Conservation (phyloP, 257 asterid species). For the Fraxinus anomala region DNA sequence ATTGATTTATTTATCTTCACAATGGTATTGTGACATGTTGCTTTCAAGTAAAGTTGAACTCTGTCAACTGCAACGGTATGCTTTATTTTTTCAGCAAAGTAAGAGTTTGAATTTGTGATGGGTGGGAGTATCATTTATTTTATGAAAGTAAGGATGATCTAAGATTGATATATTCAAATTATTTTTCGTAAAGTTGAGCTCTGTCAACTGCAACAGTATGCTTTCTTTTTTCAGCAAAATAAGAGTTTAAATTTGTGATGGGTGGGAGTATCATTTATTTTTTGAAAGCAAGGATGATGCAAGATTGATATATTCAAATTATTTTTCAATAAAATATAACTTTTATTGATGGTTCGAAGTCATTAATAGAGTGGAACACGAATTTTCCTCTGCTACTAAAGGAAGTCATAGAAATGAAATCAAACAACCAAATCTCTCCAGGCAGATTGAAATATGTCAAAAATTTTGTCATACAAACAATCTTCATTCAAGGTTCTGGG, state of each 20-base stretch:
- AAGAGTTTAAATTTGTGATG: background rate
- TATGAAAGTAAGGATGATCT: background rate
- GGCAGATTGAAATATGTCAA: background rate
- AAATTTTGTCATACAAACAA: background rate
- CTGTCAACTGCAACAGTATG: background rate
- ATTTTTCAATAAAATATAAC: background rate
- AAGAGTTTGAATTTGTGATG: background rate
- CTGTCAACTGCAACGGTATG: background rate
- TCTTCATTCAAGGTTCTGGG: background rate
- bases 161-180: background rate
- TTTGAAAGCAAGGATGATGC: background rate
- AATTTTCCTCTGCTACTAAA: background rate
- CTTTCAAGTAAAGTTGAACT: background rate
- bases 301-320: background rate
- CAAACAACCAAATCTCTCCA: background rate
- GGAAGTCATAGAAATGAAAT: background rate
- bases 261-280: background rate
- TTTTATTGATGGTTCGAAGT: background rate
- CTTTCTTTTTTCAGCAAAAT: background rate
- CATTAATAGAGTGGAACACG: background rate
- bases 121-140: background rate
- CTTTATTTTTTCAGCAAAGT: background rate
- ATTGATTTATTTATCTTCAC: constrained; percentile 4
- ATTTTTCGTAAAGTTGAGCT: background rate
- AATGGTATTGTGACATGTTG: background rate